Evolutionary conservation across 2,329 filamentous ascomycete species (phyloP), one percentile per base, ranked within the genome.

Genomic region (Ophidiomyces ophidiicola): DNA sequence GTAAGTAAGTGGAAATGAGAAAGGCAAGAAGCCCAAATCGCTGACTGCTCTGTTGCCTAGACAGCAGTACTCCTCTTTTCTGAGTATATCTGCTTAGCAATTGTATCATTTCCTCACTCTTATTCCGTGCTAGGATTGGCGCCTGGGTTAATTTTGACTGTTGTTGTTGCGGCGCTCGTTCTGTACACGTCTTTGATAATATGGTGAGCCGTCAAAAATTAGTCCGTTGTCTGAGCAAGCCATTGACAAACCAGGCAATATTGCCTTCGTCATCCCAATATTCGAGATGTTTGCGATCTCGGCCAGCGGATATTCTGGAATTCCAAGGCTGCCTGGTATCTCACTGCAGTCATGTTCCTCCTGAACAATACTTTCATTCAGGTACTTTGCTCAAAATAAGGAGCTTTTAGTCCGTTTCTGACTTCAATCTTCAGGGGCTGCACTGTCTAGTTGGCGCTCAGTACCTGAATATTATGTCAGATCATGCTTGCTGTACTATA

Each of bases 71-170:
- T 94, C 50, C 75, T 94, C 36, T 94, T 94, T 63, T 90, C 84
- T 36, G 87, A 94, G 67, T 94, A 94, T 59, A 94, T 94, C 44
- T 93, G 85, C 58, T 65, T 94, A 61, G 74, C 74, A 15, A 94
- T 94, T 56, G 94, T 94, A 86, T 92, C 83, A 36, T 94, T 94
- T 50, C 87, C 87, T 0, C 93, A 82, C 72, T 93, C 85, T 0
- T 94, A 94, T 61, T 83, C 84, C 30, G 66, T 88, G 19, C 72
- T 94, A 5, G 87, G 87, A 5, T 71, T 94, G 11, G 83, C 94
- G 0, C 86, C 87, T 0, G 86, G 82, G 17, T 60, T 94, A 39
- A 88, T 94, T 45, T 57, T 93, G 55, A 94, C 87, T 0, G 69
- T 82, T 1, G 72, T 88, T 20, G 72, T 92, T 43, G 85, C 87